These are phyloP conservation scores for Starmera dryadoides DNA, from an alignment of 805 yeast genomes.

Conservation along the genomic window DNA sequence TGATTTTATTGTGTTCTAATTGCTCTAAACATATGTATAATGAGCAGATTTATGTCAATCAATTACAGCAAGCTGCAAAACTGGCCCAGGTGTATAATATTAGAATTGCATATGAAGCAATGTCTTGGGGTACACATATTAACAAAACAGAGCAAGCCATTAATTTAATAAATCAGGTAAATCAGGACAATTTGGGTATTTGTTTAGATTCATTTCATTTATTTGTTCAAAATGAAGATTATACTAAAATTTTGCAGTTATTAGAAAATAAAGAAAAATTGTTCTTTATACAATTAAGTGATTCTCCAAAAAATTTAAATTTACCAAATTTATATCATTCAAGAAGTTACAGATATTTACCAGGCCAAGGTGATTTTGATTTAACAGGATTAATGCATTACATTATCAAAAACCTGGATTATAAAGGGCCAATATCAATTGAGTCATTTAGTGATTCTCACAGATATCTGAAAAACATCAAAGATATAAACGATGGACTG, in stretches of 20 bases:
- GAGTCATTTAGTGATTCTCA: slow-evolving; percentile 5
- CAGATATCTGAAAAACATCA: not conserved
- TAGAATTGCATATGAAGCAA: slow-evolving; percentile 21
- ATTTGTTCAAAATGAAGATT: slow-evolving; percentile 6
- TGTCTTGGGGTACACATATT: slow-evolving; percentile 21
- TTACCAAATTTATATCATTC: slow-evolving; percentile 3
- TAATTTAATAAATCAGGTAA: slow-evolving; percentile 14
- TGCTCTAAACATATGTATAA: not conserved
- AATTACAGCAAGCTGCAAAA: slow-evolving; percentile 1
- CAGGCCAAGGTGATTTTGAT: slow-evolving; percentile 4
- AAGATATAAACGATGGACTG: slow-evolving; percentile 1
- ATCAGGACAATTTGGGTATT: slow-evolving; percentile 20
- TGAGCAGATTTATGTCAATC: not conserved
- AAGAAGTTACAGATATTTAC: slow-evolving; percentile 5
- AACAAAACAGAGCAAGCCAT: slow-evolving; percentile 13
- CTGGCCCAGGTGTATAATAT: slow-evolving; percentile 6
- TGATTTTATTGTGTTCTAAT: not conserved
- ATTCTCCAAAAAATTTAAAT: slow-evolving; percentile 3
- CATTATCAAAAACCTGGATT: not conserved
- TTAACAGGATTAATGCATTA: not conserved
- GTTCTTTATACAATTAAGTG: slow-evolving; percentile 22
- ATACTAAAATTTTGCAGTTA: not conserved
- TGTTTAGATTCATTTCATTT: slow-evolving; percentile 24
- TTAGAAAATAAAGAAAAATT: slow-evolving; percentile 12
- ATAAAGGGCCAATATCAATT: slow-evolving; percentile 3